Conservation (phyloP, 495 filamentous ascomycete genomes). For the Trichoderma virens region DNA sequence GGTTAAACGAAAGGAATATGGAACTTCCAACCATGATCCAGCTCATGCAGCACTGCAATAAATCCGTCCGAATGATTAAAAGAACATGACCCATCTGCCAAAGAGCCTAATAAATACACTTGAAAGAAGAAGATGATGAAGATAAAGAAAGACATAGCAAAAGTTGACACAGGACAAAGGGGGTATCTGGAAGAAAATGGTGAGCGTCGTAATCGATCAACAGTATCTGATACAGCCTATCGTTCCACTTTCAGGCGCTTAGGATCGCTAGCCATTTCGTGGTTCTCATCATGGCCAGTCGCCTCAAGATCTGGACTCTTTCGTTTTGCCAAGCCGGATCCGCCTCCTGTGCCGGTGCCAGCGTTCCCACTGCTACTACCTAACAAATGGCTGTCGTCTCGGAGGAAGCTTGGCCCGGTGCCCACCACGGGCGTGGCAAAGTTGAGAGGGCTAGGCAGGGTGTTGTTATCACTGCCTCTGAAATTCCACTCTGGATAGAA, state of each 20-base stretch:
- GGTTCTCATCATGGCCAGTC: constrained; percentile 25
- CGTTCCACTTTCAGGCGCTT: constrained; percentile 38
- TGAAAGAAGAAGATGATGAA: background rate
- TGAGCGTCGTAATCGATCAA: constrained; percentile 7
- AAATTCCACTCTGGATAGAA: constrained; percentile 90
- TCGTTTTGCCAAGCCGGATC: constrained; percentile 27
- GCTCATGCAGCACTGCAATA: background rate
- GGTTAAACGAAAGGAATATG: background rate
- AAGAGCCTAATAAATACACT: background rate
- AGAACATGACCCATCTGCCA: background rate
- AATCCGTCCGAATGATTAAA: background rate
- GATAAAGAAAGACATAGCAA: background rate
- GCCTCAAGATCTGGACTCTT: constrained; percentile 41
- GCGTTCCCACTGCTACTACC: background rate
- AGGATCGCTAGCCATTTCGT: constrained; percentile 31
- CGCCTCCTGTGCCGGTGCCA: background rate
- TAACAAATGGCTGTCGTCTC: constrained; percentile 35
- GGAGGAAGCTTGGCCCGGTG: constrained; percentile 59
- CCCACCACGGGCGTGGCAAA: constrained; percentile 80
- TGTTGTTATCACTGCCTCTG: constrained; percentile 61
- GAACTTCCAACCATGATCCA: background rate
- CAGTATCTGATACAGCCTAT: constrained; percentile 12
- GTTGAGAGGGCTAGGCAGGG: constrained; percentile 82
- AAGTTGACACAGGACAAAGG: background rate
- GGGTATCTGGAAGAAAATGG: constrained; percentile 11